phyloP scores from a whole-genome alignment of 257 asterid genomes.

The Lithospermum erythrorhizon region DNA sequence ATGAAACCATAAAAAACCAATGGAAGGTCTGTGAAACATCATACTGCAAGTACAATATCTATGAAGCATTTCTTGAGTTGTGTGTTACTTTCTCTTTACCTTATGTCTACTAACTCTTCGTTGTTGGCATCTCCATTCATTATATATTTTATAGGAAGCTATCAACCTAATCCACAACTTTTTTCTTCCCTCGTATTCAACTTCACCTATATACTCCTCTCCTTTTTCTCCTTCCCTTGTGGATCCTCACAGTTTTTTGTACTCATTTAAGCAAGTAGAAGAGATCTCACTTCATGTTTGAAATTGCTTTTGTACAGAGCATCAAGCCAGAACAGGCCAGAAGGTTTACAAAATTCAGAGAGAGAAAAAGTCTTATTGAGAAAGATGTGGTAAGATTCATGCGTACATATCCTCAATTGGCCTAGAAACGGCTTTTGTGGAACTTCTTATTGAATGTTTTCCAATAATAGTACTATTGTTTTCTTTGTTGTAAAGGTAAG shows the following conservation, averaged over 20 bases:
- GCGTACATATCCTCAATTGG: background rate
- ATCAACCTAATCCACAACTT: background rate
- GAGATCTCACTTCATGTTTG: background rate
- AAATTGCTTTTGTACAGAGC: constrained; percentile 35
- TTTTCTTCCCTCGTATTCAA: background rate
- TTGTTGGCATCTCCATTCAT: background rate
- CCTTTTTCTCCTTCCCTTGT: background rate
- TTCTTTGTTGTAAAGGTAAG: constrained; percentile 52
- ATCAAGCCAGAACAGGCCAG: constrained; percentile 73
- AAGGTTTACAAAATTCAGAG: constrained; percentile 88
- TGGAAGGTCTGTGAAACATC: constrained; percentile 70
- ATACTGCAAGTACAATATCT: background rate
- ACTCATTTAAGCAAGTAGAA: background rate
- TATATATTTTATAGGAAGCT: background rate
- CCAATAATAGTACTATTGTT: background rate
- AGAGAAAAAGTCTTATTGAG: constrained; percentile 93
- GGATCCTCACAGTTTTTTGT: background rate
- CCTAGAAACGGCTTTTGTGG: background rate
- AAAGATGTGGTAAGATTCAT: constrained; percentile 78
- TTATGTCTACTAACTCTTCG: background rate
- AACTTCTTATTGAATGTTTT: background rate
- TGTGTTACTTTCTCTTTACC: no score
- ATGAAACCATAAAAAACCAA: constrained; percentile 75
- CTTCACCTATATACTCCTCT: background rate
- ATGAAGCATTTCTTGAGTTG: background rate